Evolutionary conservation across 176 grass and related monocot genomes (phyloP).

Genomic region (Oryza nivara): DNA sequence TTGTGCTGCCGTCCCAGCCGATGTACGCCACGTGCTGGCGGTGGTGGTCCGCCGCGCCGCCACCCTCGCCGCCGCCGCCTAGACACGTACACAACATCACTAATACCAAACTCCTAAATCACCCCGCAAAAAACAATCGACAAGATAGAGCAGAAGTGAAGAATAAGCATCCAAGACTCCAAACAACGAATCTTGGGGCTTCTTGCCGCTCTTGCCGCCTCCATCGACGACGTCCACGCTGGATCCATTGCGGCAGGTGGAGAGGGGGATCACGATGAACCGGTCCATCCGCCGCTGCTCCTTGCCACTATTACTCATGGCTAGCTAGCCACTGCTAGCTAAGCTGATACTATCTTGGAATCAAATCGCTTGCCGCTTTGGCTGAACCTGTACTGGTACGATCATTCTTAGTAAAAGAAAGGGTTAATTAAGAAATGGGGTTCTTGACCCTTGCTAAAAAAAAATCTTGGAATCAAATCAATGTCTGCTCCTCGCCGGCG

Average conservation of each 20-base stretch:
- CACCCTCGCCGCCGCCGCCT: not conserved
- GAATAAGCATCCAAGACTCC: not conserved
- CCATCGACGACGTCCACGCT: slow-evolving; percentile 66
- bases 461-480: too few relatives aligned
- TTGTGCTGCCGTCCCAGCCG: slow-evolving; percentile 78
- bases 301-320: slow-evolving; percentile 43
- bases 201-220: slow-evolving; percentile 43
- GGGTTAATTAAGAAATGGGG: too few relatives aligned
- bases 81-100: not conserved
- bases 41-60: slow-evolving; percentile 42
- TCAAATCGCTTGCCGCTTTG: not conserved
- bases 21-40: slow-evolving; percentile 84
- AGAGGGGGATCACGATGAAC: slow-evolving; percentile 84
- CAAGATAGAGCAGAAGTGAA: not conserved
- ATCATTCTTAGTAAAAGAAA: too few relatives aligned
- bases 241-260: slow-evolving; percentile 66
- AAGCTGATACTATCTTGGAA: not conserved
- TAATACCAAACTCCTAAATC: not conserved
- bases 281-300: slow-evolving; percentile 58
- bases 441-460: too few relatives aligned
- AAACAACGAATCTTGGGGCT: slow-evolving; percentile 36
- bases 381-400: too few relatives aligned
- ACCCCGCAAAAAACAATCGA: not conserved
- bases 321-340: not conserved
- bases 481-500: too few relatives aligned